Base-by-base conservation (phyloP, 2,329 filamentous ascomycete genomes). In the Ophiocordyceps camponoti-floridani region DNA sequence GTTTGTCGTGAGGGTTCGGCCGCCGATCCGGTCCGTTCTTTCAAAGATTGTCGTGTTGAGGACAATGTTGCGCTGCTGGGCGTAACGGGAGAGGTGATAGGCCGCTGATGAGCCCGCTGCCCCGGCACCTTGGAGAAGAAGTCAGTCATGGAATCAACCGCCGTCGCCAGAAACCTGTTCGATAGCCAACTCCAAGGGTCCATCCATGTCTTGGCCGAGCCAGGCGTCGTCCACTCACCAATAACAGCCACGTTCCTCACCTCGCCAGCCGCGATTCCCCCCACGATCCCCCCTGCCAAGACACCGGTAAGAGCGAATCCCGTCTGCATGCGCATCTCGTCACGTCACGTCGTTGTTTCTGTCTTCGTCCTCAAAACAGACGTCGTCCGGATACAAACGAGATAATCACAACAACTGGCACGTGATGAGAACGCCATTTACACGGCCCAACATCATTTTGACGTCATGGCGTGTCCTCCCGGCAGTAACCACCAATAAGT, bases 11-110 rank as follows among this genome's bases (percentile, higher is more conserved):
- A 88, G 84, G 8, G 83, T 83, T 26, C 91, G 83, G 9, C 91
- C 91, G 28, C 91, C 91, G 40, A 96, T 71, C 52, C 79, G 84
- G 30, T 67, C 60, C 14, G 77, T 78, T 52, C 80, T 82, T 56
- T 98, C 91, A 58, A 89, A 95, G 27, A 98, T 68, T 19, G 87
- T 94, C 53, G 96, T 81, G 51, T 94, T 82, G 47, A 89, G 57
- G 2, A 70, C 64, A 16, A 82, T 60, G 16, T 65, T 66, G n/a
- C 70, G 67, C 47, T 74, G 62, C 4, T 73, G 62, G 19, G 84
- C 82, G 59, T 79, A 88, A 54, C 81, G 75, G 37, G 72, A 71
- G 42, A 98, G 68, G 55, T 89, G 77, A 61, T 91, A 94, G 1
- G 91, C 88, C 3, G 87, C 69, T 2, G 88, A 94, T 4, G 91